Evolutionary conservation across 345 rosid species (phyloP).

Genomic region (Brassica cretica): DNA sequence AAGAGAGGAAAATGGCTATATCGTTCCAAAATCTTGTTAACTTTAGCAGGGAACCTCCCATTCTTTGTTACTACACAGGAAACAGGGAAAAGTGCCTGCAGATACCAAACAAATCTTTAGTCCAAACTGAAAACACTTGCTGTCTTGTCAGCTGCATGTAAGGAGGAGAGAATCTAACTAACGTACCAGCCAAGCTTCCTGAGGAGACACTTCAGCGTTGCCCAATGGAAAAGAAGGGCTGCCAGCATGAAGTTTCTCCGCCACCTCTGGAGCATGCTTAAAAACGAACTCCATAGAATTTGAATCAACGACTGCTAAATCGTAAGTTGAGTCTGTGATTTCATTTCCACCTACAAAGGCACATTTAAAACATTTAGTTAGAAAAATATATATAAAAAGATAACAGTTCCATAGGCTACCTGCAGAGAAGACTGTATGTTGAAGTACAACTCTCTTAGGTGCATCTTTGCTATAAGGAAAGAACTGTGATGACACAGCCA

Average conservation of each 20-base stretch:
- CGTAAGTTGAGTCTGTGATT: slow-evolving; percentile 64
- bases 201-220: slow-evolving; percentile 50
- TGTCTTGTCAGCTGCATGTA: not conserved
- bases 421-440: slow-evolving; percentile 66
- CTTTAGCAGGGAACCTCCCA: slow-evolving; percentile 69
- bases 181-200: slow-evolving; percentile 69
- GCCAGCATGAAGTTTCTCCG: slow-evolving; percentile 53
- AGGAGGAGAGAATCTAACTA: not conserved
- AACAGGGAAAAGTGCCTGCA: slow-evolving; percentile 79
- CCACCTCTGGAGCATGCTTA: slow-evolving; percentile 68
- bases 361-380: not conserved
- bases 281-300: slow-evolving; percentile 72
- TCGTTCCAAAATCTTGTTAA: slow-evolving; percentile 50
- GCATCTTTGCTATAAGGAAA: slow-evolving; percentile 90
- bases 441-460: slow-evolving; percentile 87
- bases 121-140: slow-evolving; percentile 3
- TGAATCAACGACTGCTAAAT: slow-evolving; percentile 77
- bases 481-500: slow-evolving; percentile 86
- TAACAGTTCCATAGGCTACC: slow-evolving; percentile 50
- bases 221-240: slow-evolving; percentile 49
- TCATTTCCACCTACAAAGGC: slow-evolving; percentile 57
- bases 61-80: slow-evolving; percentile 63
- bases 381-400: not conserved
- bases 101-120: slow-evolving; percentile 6
- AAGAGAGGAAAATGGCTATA: slow-evolving; percentile 62